A percentile compares a stretch with the other conserved stretches of the same genome.
phyloP scores from a whole-genome alignment of 257 asterid genomes.

The Jacaranda mimosifolia region DNA sequence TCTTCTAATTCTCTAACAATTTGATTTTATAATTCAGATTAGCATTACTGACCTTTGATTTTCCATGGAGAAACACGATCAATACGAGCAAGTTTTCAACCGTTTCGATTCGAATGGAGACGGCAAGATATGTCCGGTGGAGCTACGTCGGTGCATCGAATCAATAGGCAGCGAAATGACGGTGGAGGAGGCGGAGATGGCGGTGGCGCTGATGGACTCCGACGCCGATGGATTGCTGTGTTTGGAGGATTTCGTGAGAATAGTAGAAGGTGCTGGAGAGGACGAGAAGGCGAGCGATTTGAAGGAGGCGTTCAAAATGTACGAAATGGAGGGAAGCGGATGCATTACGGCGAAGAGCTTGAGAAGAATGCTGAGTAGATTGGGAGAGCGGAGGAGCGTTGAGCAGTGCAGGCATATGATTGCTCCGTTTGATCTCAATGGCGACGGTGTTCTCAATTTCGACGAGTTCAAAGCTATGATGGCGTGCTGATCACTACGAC shows the following conservation, averaged over 20 bases:
- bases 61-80: slow-evolving; percentile 46
- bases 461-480: slow-evolving; percentile 71
- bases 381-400: slow-evolving; percentile 59
- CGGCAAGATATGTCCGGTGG: slow-evolving; percentile 51
- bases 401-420: slow-evolving; percentile 64
- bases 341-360: slow-evolving; percentile 67
- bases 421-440: slow-evolving; percentile 58
- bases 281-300: slow-evolving; percentile 58
- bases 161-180: slow-evolving; percentile 45
- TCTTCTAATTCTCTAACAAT: too few species aligned
- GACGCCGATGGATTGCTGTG: slow-evolving; percentile 65
- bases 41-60: not conserved
- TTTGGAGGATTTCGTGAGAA: slow-evolving; percentile 55
- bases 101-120: slow-evolving; percentile 54
- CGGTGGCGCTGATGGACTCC: slow-evolving; percentile 55
- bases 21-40: not conserved
- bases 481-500: slow-evolving; percentile 34
- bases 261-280: slow-evolving; percentile 58
- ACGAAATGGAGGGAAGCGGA: slow-evolving; percentile 65
- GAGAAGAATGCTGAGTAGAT: slow-evolving; percentile 59
- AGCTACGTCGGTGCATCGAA: slow-evolving; percentile 46
- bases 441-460: slow-evolving; percentile 65
- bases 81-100: slow-evolving; percentile 46
- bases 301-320: slow-evolving; percentile 60
- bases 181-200: slow-evolving; percentile 56